A percentile compares a stretch with the other conserved stretches of the same genome.
These are phyloP conservation scores for Lactarius sanguifluus DNA, from an alignment of 768 basidiomycete genomes.

Conservation along the genomic window DNA sequence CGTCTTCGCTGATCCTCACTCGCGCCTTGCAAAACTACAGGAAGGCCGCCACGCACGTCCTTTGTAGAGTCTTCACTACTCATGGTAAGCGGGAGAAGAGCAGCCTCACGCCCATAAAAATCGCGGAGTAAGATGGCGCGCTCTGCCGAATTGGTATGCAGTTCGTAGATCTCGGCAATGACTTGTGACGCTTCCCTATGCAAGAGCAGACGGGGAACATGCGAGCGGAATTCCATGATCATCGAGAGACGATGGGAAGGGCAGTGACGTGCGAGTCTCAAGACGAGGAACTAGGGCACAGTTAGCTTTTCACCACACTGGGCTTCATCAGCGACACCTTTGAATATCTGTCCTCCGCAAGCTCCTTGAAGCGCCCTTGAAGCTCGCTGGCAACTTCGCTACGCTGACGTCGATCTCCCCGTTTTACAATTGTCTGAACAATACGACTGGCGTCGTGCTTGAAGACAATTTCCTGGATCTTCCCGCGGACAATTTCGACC, in stretches of 20 bases:
- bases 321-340: constrained; percentile 50
- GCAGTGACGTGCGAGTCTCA: constrained; percentile 76
- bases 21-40: constrained; percentile 62
- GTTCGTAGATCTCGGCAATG: constrained; percentile 85
- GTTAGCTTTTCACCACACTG: constrained; percentile 10
- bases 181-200: constrained; percentile 84
- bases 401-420: constrained; percentile 70
- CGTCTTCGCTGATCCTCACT: constrained; percentile 66
- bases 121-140: constrained; percentile 77
- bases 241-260: constrained; percentile 74
- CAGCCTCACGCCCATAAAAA: constrained; percentile 88
- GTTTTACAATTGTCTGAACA: constrained; percentile 78
- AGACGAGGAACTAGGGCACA: constrained; percentile 64
- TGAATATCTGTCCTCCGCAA: constrained; percentile 87
- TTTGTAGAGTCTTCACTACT: constrained; percentile 65
- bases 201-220: constrained; percentile 73
- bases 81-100: constrained; percentile 52
- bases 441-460: constrained; percentile 93
- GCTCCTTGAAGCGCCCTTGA: constrained; percentile 72
- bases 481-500: constrained; percentile 74
- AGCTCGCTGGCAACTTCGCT: constrained; percentile 82
- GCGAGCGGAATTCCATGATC: constrained; percentile 72
- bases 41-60: constrained; percentile 62
- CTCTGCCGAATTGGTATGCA: constrained; percentile 84
- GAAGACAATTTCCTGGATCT: constrained; percentile 80